Conservation (phyloP, 1,284 basidiomycete genomes). For the Cronartium quercuum region DNA sequence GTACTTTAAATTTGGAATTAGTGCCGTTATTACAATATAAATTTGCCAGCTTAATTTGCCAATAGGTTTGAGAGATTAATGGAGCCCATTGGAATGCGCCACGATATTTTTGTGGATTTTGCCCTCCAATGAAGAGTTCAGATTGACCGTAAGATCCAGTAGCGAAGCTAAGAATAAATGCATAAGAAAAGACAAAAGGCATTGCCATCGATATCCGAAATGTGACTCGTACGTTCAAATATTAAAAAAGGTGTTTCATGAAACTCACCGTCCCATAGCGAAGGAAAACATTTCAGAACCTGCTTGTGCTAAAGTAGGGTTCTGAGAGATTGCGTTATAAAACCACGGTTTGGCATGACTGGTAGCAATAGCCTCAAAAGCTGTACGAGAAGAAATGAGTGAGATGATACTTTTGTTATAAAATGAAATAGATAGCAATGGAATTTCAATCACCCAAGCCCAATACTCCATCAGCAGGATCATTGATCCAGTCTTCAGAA, state of each 20-base stretch:
- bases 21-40: conserved; percentile 26
- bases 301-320: conserved; percentile 12
- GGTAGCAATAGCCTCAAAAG: conserved; percentile 32
- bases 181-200: background rate
- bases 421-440: background rate
- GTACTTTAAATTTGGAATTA: conserved; percentile 2
- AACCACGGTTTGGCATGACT: conserved; percentile 36
- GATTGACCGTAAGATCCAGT: conserved; percentile 22
- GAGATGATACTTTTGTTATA: background rate
- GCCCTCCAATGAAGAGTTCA: conserved; percentile 28
- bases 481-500: conserved; percentile 36
- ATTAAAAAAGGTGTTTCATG: background rate
- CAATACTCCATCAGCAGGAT: conserved; percentile 38
- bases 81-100: conserved; percentile 33
- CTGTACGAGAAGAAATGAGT: background rate
- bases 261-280: conserved; percentile 28
- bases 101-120: conserved; percentile 15
- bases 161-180: background rate
- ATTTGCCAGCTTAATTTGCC: conserved; percentile 25
- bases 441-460: conserved; percentile 22
- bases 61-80: conserved; percentile 27
- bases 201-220: background rate
- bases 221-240: background rate
- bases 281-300: conserved; percentile 34
- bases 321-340: conserved; percentile 29